A percentile compares a stretch with the other conserved stretches of the same genome.
These are phyloP conservation scores for Calonectria fujianensis DNA, from an alignment of 2,329 filamentous ascomycete genomes.

Conservation along the genomic window DNA sequence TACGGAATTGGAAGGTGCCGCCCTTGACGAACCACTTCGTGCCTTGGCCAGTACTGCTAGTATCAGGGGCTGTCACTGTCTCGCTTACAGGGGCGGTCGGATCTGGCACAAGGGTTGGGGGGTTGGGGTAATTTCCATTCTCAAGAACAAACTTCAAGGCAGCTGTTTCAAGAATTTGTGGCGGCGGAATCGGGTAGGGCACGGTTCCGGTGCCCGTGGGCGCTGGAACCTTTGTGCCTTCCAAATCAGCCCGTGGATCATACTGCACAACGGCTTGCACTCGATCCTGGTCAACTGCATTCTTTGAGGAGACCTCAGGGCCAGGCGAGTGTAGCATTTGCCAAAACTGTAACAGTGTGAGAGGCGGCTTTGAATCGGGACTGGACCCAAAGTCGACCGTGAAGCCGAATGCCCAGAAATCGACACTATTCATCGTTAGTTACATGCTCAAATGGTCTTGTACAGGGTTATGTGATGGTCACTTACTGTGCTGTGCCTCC, in stretches of 20 bases:
- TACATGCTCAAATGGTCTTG: neutral
- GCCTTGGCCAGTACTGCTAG: neutral
- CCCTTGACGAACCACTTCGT: slow-evolving; percentile 6
- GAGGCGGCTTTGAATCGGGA: neutral
- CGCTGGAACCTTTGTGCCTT: neutral
- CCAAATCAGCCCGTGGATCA: slow-evolving; percentile 3
- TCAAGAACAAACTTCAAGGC: slow-evolving; percentile 7
- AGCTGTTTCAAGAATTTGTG: neutral
- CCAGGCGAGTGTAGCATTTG: slow-evolving; percentile 3
- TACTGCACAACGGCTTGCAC: neutral
- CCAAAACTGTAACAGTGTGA: neutral
- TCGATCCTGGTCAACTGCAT: neutral
- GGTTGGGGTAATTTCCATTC: neutral
- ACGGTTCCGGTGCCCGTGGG: neutral
- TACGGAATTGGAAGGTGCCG: neutral
- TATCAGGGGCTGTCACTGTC: neutral
- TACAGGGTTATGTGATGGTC: neutral
- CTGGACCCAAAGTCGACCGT: neutral
- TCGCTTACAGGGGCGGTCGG: neutral
- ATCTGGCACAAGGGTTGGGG: neutral
- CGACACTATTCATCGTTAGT: neutral
- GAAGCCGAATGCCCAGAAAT: neutral
- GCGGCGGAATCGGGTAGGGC: neutral
- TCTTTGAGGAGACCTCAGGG: neutral
- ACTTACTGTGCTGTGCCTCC: slow-evolving; percentile 13